Conservation (phyloP, 2,329 filamentous ascomycete genomes). For the Xylariomycetidae sp. region DNA sequence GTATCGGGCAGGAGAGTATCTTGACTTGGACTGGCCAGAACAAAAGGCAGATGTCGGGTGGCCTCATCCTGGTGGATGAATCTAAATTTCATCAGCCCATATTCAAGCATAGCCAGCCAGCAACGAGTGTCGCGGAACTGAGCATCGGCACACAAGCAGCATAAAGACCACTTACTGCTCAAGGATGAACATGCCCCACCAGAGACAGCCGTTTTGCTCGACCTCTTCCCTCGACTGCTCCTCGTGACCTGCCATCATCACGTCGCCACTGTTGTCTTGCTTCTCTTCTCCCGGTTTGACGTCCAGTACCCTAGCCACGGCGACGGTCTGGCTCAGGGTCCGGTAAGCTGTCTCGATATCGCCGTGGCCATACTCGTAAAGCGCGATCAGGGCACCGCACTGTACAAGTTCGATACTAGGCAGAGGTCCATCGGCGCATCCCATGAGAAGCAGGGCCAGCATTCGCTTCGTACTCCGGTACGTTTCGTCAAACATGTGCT, state of each 20-base stretch:
- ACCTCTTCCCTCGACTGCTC: slow-evolving; percentile 19
- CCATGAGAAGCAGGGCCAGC: slow-evolving; percentile 29
- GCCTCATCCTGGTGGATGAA: slow-evolving; percentile 26
- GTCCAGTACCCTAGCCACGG: slow-evolving; percentile 28
- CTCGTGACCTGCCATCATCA: slow-evolving; percentile 9
- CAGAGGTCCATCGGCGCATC: slow-evolving; percentile 22
- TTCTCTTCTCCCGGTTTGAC: slow-evolving; percentile 31
- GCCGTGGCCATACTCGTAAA: slow-evolving; percentile 41
- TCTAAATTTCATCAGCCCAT: too few relatives aligned
- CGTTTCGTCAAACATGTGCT: slow-evolving; percentile 32
- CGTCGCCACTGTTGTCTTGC: slow-evolving; percentile 21
- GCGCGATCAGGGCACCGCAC: slow-evolving; percentile 33
- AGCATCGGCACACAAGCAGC: slow-evolving; percentile 2
- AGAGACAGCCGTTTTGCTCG: slow-evolving; percentile 34
- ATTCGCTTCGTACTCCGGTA: slow-evolving; percentile 34
- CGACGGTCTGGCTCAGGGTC: slow-evolving; percentile 35
- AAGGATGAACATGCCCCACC: slow-evolving; percentile 39
- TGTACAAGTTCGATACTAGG: slow-evolving; percentile 35
- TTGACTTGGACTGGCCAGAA: slow-evolving; percentile 23
- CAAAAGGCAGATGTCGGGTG: slow-evolving; percentile 23
- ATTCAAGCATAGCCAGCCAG: too few relatives aligned
- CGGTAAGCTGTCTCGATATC: slow-evolving; percentile 35
- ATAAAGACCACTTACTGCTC: slow-evolving; percentile 30
- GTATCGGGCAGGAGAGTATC: slow-evolving; percentile 25
- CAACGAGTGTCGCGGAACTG: too few relatives aligned